phyloP scores from a whole-genome alignment of 106 monocot species.

The Amphibolis antarctica region DNA sequence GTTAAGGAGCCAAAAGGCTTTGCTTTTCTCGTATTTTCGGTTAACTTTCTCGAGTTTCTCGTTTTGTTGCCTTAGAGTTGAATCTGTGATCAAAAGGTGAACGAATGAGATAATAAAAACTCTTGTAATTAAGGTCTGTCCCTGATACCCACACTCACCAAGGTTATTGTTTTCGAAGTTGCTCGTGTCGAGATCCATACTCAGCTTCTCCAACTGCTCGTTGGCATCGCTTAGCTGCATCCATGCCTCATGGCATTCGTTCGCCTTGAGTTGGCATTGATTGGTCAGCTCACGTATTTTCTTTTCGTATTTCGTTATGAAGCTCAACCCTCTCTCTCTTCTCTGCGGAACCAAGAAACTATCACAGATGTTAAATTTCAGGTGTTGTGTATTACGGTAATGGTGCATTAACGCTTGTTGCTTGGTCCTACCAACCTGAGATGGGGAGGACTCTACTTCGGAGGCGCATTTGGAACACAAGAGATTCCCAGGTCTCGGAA shows the following conservation, averaged over 20 bases:
- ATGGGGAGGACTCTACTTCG: too few species aligned
- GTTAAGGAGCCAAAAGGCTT: too few species aligned
- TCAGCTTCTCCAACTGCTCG: conserved; percentile 46
- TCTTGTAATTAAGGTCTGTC: too few species aligned
- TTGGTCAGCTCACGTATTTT: conserved; percentile 49
- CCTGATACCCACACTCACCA: conserved; percentile 41
- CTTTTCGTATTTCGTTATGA: conserved; percentile 40
- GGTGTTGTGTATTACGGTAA: too few species aligned
- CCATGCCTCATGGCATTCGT: conserved; percentile 82
- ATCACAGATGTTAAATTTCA: too few species aligned
- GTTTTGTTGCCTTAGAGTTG: conserved; percentile 28
- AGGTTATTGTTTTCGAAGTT: conserved; percentile 36
- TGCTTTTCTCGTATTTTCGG: conserved; percentile 42
- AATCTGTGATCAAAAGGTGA: conserved; percentile 35
- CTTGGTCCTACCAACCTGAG: too few species aligned
- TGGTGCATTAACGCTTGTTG: too few species aligned
- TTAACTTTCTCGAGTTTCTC: conserved; percentile 33
- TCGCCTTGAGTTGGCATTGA: conserved; percentile 48
- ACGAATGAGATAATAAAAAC: too few species aligned
- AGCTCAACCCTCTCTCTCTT: too few species aligned
- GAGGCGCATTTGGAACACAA: too few species aligned
- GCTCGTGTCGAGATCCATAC: conserved; percentile 49
- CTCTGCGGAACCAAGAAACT: too few species aligned
- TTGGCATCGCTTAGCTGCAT: conserved; percentile 47
- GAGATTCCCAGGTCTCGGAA: too few species aligned